A percentile compares a stretch with the other conserved stretches of the same genome.
Evolutionary conservation across 495 filamentous ascomycete genomes (phyloP).

Genomic region (Oleoguttula mirabilis): DNA sequence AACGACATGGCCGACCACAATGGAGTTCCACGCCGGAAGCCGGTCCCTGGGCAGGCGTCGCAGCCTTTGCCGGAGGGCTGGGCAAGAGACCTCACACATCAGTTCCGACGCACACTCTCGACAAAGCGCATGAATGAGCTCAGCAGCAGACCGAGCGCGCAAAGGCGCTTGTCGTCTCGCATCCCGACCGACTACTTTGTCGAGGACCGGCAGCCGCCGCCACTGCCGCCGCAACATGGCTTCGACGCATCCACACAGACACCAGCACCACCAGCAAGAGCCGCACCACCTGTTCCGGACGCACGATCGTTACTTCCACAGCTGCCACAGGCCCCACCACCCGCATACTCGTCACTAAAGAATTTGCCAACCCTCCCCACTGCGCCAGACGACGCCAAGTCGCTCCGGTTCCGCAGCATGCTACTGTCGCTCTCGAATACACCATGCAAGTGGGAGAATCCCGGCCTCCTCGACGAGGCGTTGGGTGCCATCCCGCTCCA

Average conservation of each 20-base stretch:
- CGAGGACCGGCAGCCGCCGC: conserved; percentile 15
- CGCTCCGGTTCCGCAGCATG: conserved; percentile 72
- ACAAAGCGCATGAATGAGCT: conserved; percentile 69
- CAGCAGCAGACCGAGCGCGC: conserved; percentile 34
- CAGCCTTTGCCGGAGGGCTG: conserved; percentile 22
- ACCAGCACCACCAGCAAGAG: conserved; percentile 28
- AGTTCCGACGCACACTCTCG: conserved; percentile 68
- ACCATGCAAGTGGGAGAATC: conserved; percentile 91
- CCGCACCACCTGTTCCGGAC: conserved; percentile 30
- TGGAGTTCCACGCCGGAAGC: conserved; percentile 15
- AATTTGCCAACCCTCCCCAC: conserved; percentile 72
- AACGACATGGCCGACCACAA: conserved; percentile 22
- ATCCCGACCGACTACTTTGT: conserved; percentile 36
- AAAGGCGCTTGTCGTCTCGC: conserved; percentile 44
- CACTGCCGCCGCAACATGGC: conserved; percentile 33
- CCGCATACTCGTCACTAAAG: conserved; percentile 54
- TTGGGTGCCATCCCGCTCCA: conserved; percentile 77
- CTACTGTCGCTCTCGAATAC: conserved; percentile 70
- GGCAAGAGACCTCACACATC: conserved; percentile 40
- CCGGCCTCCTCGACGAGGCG: conserved; percentile 88
- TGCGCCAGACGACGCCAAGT: conserved; percentile 59
- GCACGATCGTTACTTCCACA: conserved; percentile 2
- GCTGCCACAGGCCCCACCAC: conserved; percentile 32
- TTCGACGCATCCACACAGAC: conserved; percentile 27
- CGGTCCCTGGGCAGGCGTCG: conserved; percentile 6